These are phyloP conservation scores for Patellaria atrata DNA, from an alignment of 495 filamentous ascomycete genomes.

Conservation along the genomic window DNA sequence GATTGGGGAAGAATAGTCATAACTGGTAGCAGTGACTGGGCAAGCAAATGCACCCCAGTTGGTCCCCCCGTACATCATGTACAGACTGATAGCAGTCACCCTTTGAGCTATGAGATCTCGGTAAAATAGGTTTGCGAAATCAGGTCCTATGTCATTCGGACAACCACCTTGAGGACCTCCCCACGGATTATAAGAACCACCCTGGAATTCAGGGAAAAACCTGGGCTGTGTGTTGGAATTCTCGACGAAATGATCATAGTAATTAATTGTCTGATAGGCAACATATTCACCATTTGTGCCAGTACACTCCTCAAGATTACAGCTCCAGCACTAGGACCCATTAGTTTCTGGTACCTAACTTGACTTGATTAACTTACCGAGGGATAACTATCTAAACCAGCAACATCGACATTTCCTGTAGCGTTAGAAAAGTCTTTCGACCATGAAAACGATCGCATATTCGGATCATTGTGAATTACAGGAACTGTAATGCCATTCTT, in stretches of 20 bases:
- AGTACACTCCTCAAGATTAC: constrained; percentile 37
- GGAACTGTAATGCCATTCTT: constrained; percentile 41
- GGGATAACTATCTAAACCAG: constrained; percentile 44
- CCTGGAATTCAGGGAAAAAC: constrained; percentile 51
- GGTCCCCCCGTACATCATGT: constrained; percentile 45
- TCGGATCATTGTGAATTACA: constrained; percentile 39
- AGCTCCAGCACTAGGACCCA: constrained; percentile 41
- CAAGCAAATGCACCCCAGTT: constrained; percentile 33
- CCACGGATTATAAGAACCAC: constrained; percentile 50
- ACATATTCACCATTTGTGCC: constrained; percentile 41
- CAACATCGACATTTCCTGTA: constrained; percentile 42
- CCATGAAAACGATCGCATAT: constrained; percentile 30
- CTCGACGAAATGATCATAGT: constrained; percentile 33
- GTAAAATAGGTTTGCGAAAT: constrained; percentile 48
- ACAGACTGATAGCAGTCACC: constrained; percentile 32
- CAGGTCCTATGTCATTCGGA: constrained; percentile 28
- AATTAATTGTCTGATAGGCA: constrained; percentile 35
- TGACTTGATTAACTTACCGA: constrained; percentile 19
- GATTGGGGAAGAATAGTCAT: constrained; percentile 47
- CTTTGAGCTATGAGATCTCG: constrained; percentile 36
- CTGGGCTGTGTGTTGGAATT: constrained; percentile 37
- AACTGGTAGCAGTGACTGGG: constrained; percentile 35
- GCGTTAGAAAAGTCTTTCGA: constrained; percentile 34
- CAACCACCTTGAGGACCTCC: constrained; percentile 39
- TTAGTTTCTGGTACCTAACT: not conserved